A percentile compares a stretch with the other conserved stretches of the same genome.
These are phyloP conservation scores for Pouteria campechiana DNA, from an alignment of 179 eudicot species.

Conservation along the genomic window DNA sequence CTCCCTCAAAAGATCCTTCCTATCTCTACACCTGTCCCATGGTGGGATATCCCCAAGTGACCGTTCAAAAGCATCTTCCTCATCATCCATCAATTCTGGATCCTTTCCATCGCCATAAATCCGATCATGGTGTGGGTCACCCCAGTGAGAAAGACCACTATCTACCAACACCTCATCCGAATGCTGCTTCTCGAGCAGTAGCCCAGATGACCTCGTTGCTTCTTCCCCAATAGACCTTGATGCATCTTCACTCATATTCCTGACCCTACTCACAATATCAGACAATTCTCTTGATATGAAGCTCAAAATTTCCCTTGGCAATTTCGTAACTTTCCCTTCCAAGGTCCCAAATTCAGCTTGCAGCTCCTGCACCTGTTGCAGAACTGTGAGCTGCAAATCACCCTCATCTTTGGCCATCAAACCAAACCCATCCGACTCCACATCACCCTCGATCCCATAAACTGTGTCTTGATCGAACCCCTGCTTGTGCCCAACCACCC, in stretches of 20 bases:
- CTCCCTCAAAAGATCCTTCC: conserved; percentile 52
- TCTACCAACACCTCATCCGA: conserved; percentile 65
- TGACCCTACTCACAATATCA: conserved; percentile 63
- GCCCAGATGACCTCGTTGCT: conserved; percentile 37
- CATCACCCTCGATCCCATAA: conserved; percentile 70
- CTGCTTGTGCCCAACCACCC: conserved; percentile 80
- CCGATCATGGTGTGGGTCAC: conserved; percentile 37
- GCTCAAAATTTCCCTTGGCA: conserved; percentile 39
- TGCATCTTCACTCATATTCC: conserved; percentile 50
- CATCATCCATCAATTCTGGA: conserved; percentile 67
- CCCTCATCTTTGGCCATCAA: conserved; percentile 37
- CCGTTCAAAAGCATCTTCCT: conserved; percentile 78
- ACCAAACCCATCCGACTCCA: conserved; percentile 42
- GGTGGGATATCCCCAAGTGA: conserved; percentile 72
- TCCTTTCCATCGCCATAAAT: conserved; percentile 60
- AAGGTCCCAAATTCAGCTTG: conserved; percentile 48
- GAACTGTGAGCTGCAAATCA: conserved; percentile 41
- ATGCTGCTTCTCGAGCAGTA: conserved; percentile 45
- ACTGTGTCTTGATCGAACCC: conserved; percentile 61
- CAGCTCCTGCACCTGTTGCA: conserved; percentile 69
- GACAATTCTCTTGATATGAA: conserved; percentile 57
- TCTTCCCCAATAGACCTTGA: conserved; percentile 56
- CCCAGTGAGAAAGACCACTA: conserved; percentile 71
- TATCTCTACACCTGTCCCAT: conserved; percentile 63
- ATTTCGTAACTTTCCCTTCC: conserved; percentile 49